Evolutionary conservation across 345 rosid genomes (phyloP).

Genomic region (Zanthoxylum bungeanum): DNA sequence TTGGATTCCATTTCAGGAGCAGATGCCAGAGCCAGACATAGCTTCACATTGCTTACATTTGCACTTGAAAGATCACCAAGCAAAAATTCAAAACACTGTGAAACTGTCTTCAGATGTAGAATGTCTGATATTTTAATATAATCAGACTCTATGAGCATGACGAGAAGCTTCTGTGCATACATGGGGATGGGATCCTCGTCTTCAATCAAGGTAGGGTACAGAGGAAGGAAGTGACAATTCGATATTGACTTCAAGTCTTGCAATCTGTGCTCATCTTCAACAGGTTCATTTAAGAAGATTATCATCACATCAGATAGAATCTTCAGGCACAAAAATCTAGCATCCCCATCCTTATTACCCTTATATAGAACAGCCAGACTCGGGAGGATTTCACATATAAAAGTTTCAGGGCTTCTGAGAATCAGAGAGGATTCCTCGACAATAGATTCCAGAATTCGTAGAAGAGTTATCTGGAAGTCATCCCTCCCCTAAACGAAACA

Average conservation of each 20-base stretch:
- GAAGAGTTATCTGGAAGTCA: constrained; percentile 90
- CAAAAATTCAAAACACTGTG: constrained; percentile 90
- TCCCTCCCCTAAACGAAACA: constrained; percentile 74
- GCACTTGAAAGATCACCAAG: constrained; percentile 83
- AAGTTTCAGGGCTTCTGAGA: constrained; percentile 50
- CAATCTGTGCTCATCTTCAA: constrained; percentile 43
- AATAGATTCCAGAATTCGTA: constrained; percentile 73
- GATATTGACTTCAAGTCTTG: constrained; percentile 69
- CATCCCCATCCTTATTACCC: constrained; percentile 92
- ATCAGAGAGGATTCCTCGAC: constrained; percentile 66
- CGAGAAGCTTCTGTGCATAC: constrained; percentile 90
- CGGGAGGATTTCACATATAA: constrained; percentile 71
- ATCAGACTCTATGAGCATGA: constrained; percentile 81
- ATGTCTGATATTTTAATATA: constrained; percentile 73
- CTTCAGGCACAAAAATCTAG: constrained; percentile 87
- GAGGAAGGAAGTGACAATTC: constrained; percentile 85
- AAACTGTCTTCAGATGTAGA: constrained; percentile 73
- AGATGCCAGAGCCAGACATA: constrained; percentile 82
- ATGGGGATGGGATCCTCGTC: constrained; percentile 99
- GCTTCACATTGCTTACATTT: constrained; percentile 87
- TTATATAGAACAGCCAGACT: constrained; percentile 71
- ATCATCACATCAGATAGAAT: constrained; percentile 84
- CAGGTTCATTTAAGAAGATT: constrained; percentile 62
- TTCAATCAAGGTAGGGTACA: constrained; percentile 81
- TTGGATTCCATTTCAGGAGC: constrained; percentile 97